Conservation (phyloP, 2,329 filamentous ascomycete species). For the Plectosphaerella sp. region DNA sequence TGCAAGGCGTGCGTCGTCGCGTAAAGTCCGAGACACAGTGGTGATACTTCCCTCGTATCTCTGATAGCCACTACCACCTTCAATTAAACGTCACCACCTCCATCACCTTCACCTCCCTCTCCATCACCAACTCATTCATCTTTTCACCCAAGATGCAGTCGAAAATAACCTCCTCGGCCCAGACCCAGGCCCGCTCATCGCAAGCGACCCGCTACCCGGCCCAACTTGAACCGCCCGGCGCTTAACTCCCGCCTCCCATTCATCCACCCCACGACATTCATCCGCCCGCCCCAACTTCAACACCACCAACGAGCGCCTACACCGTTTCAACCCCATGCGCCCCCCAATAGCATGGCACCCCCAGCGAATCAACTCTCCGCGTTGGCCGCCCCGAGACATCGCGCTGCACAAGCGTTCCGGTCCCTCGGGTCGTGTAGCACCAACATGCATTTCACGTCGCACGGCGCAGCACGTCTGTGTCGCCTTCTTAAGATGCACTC, state of each 20-base stretch:
- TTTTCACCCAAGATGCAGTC: not conserved
- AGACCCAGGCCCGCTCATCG: not conserved
- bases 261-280: not conserved
- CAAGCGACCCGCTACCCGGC: not conserved
- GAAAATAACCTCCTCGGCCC: not conserved
- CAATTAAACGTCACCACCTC: not conserved
- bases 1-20: no score
- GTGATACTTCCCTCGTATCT: no score
- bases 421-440: not conserved
- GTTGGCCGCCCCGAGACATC: not conserved
- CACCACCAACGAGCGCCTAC: not conserved
- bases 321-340: not conserved
- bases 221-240: constrained; percentile 1
- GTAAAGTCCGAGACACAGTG: no score
- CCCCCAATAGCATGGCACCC: not conserved
- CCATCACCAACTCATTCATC: not conserved
- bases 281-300: not conserved
- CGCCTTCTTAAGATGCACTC: no score
- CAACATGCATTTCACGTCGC: no score
- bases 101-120: not conserved
- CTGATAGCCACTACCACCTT: no score
- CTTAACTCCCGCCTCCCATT: constrained; percentile 1
- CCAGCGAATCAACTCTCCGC: not conserved
- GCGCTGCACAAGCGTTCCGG: not conserved
- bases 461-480: not conserved